A percentile compares a stretch with the other conserved stretches of the same genome.
These are phyloP conservation scores for Pichia membranifaciens DNA, from an alignment of 805 yeast genomes.

Conservation along the genomic window DNA sequence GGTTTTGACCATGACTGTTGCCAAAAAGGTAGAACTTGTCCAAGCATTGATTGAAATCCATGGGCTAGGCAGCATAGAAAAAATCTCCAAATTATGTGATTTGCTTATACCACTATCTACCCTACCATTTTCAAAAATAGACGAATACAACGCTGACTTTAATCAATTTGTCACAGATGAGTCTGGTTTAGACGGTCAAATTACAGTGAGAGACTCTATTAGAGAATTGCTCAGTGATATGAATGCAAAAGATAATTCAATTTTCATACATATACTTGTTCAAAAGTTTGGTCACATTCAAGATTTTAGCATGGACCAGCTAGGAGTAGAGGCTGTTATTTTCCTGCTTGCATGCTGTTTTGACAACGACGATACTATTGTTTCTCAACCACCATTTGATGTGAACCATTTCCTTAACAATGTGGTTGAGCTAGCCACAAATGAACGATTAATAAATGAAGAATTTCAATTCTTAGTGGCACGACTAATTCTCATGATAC, in stretches of 20 bases:
- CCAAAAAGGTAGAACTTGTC: slow-evolving; percentile 29
- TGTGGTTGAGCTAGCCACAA: slow-evolving; percentile 13
- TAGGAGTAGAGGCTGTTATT: slow-evolving; percentile 36
- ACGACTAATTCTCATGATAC: slow-evolving; percentile 47
- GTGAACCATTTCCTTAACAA: slow-evolving; percentile 20
- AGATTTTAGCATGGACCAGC: slow-evolving; percentile 3
- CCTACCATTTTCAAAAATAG: slow-evolving; percentile 38
- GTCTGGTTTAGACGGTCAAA: slow-evolving; percentile 56
- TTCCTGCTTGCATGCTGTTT: slow-evolving; percentile 38
- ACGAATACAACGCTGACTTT: slow-evolving; percentile 53
- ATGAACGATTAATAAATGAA: slow-evolving; percentile 18
- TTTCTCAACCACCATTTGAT: slow-evolving; percentile 16
- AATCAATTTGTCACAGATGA: slow-evolving; percentile 70
- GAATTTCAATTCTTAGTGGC: slow-evolving; percentile 37
- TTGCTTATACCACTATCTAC: slow-evolving; percentile 35
- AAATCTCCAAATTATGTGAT: slow-evolving; percentile 19
- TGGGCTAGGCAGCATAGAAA: slow-evolving; percentile 13
- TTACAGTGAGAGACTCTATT: slow-evolving; percentile 54
- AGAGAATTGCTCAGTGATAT: slow-evolving; percentile 51
- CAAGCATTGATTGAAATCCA: slow-evolving; percentile 23
- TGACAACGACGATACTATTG: slow-evolving; percentile 32
- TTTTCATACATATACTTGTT: slow-evolving; percentile 21
- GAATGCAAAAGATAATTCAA: slow-evolving; percentile 34
- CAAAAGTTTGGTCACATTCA: slow-evolving; percentile 10
- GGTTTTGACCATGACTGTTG: slow-evolving; percentile 20